A percentile compares a stretch with the other conserved stretches of the same genome.
phyloP scores from a whole-genome alignment of 805 yeast species.

The Kregervanrija pseudodelftensis region DNA sequence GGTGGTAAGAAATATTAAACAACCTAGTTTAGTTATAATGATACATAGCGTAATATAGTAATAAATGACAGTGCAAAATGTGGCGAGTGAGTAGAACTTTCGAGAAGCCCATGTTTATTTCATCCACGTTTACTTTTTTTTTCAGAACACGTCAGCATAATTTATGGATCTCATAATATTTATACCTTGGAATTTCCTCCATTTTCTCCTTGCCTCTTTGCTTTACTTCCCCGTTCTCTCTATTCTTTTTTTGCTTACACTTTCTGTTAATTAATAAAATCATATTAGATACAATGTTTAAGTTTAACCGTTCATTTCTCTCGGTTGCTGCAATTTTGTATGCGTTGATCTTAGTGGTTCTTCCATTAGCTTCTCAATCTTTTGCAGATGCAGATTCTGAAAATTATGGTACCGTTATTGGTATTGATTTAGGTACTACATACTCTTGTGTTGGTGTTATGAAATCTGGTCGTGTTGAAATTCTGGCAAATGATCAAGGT shows the following conservation, averaged over 20 bases:
- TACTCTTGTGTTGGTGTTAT: conserved; percentile 93
- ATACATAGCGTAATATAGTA: too few relatives aligned
- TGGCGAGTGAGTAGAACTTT: too few relatives aligned
- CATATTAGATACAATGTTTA: conserved; percentile 14
- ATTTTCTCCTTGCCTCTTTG: too few relatives aligned
- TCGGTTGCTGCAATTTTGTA: conserved; percentile 21
- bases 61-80: too few relatives aligned
- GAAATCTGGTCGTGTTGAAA: conserved; percentile 62
- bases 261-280: not conserved
- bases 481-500: conserved; percentile 96
- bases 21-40: too few relatives aligned
- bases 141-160: too few relatives aligned
- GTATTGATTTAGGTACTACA: conserved; percentile 96
- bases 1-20: conserved; percentile 9
- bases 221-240: not conserved
- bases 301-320: conserved; percentile 21
- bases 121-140: too few relatives aligned
- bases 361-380: conserved; percentile 22
- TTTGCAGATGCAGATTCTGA: conserved; percentile 23
- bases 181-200: too few relatives aligned
- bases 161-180: too few relatives aligned
- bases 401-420: conserved; percentile 47
- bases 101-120: too few relatives aligned
- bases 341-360: conserved; percentile 21
- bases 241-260: not conserved